Evolutionary conservation across 371 early-diverging fungal genomes (phyloP).

Genomic region (Mortierella sp.): DNA sequence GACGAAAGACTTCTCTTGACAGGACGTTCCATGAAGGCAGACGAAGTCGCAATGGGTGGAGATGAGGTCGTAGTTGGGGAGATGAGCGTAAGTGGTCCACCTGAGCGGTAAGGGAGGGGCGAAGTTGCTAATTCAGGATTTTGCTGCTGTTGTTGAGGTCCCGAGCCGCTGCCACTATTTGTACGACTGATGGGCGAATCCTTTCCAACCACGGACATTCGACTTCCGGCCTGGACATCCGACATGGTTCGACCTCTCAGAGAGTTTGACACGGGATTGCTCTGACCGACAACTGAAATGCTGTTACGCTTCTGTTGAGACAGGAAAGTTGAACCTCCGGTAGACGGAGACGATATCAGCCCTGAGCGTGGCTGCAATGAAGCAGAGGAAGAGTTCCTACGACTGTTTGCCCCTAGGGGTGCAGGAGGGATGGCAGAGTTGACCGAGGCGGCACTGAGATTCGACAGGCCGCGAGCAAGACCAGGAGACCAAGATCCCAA

Average conservation of each 20-base stretch:
- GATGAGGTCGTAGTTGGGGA: neutral
- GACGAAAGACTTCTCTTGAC: constrained; percentile 28
- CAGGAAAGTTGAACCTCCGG: constrained; percentile 7
- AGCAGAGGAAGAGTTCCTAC: constrained; percentile 20
- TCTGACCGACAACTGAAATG: neutral
- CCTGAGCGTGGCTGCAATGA: constrained; percentile 9
- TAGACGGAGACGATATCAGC: constrained; percentile 3
- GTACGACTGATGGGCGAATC: neutral
- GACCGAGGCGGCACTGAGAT: neutral
- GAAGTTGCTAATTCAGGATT: neutral
- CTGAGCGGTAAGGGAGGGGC: neutral
- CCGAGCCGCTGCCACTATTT: neutral
- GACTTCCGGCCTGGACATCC: constrained; percentile 30
- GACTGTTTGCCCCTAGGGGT: neutral
- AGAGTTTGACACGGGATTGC: constrained; percentile 22
- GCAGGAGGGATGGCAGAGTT: neutral
- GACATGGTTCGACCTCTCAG: constrained; percentile 35
- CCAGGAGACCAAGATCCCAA: constrained; percentile 43
- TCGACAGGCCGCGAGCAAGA: constrained; percentile 23
- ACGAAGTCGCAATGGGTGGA: constrained; percentile 8
- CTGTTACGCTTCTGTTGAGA: constrained; percentile 33
- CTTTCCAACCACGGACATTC: constrained; percentile 16
- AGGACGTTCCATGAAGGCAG: constrained; percentile 37
- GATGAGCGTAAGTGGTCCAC: constrained; percentile 1
- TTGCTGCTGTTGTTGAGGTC: constrained; percentile 7